Percentiles rank a stretch among this genome's conserved stretches.
Conservation (phyloP, 73 alveolate species). For the Effrenium voratum region DNA sequence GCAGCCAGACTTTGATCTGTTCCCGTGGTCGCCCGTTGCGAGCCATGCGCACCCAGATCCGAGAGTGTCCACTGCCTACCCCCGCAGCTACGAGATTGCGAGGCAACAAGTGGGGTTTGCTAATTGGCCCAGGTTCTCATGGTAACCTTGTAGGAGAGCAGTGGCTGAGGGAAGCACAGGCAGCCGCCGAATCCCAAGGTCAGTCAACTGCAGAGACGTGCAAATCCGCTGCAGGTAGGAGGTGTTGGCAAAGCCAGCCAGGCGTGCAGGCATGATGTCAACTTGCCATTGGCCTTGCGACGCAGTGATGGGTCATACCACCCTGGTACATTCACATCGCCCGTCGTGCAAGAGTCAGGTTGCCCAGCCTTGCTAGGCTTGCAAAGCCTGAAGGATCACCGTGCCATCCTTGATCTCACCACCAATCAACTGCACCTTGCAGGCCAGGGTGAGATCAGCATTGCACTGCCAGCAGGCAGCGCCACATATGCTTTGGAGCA, state of each 20-base stretch:
- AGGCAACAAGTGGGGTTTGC: too few relatives aligned
- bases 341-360: not conserved
- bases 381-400: not conserved
- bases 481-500: not conserved
- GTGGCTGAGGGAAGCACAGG: too few relatives aligned
- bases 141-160: too few relatives aligned
- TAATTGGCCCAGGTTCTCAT: too few relatives aligned
- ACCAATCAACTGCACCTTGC: not conserved
- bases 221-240: not conserved
- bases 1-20: too few relatives aligned
- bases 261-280: not conserved
- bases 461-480: not conserved
- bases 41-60: too few relatives aligned
- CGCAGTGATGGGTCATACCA: not conserved
- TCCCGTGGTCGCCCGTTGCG: too few relatives aligned
- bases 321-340: not conserved
- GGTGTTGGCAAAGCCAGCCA: slow-evolving; percentile 48
- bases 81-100: too few relatives aligned
- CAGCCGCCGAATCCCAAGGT: too few relatives aligned
- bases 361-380: slow-evolving; percentile 32
- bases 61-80: too few relatives aligned
- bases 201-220: too few relatives aligned
- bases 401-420: slow-evolving; percentile 10
- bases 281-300: not conserved
- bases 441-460: not conserved